These are phyloP conservation scores for Zymoseptoria tritici DNA, from an alignment of 2,329 filamentous ascomycete species.

Conservation along the genomic window DNA sequence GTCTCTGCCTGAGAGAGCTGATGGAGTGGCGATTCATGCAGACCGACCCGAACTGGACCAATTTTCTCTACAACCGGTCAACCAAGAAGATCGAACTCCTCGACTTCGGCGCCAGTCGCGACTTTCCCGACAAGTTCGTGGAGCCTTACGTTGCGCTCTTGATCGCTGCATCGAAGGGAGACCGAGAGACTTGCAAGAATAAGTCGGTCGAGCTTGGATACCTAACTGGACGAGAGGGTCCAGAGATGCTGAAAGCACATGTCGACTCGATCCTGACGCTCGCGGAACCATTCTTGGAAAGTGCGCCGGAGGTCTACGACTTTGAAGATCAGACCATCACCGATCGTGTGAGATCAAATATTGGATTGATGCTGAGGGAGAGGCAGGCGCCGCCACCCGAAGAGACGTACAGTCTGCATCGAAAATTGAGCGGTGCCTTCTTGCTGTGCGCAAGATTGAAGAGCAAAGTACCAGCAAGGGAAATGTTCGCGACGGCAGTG, in stretches of 20 bases:
- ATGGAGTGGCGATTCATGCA: constrained; percentile 97
- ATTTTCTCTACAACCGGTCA: constrained; percentile 80
- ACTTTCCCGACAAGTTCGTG: constrained; percentile 75
- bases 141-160: constrained; percentile 72
- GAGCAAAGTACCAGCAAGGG: constrained; percentile 71
- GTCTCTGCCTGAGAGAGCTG: constrained; percentile 86
- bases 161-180: constrained; percentile 61
- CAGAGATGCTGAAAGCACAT: constrained; percentile 82
- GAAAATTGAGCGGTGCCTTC: constrained; percentile 93
- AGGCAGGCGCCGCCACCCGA: constrained; percentile 84
- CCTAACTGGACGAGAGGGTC: constrained; percentile 81
- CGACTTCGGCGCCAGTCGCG: constrained; percentile 89
- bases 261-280: constrained; percentile 81
- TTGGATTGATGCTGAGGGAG: constrained; percentile 89
- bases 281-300: constrained; percentile 75
- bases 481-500: constrained; percentile 62
- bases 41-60: constrained; percentile 99
- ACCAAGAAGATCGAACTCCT: constrained; percentile 72
- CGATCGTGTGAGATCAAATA: constrained; percentile 77
- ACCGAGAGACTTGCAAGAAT: constrained; percentile 24
- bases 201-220: constrained; percentile 54
- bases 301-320: constrained; percentile 79
- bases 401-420: constrained; percentile 92
- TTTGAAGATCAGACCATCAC: constrained; percentile 95
- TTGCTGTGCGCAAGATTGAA: constrained; percentile 80